These are phyloP conservation scores for Malassezia equina DNA, from an alignment of 1,284 basidiomycete species.

Conservation along the genomic window DNA sequence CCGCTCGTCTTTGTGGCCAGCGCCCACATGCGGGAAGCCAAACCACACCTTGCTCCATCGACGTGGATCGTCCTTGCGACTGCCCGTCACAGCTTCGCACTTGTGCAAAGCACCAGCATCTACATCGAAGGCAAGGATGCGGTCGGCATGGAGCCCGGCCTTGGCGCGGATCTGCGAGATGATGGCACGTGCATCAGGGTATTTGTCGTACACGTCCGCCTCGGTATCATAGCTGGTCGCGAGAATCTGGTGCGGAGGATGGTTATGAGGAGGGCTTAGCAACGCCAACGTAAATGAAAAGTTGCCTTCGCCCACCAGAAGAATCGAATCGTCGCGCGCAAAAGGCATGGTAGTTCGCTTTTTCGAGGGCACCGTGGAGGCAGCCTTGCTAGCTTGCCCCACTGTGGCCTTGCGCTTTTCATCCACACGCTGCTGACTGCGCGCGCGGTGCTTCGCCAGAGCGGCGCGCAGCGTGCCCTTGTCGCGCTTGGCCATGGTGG, in stretches of 20 bases:
- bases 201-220: slow-evolving; percentile 67
- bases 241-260: slow-evolving; percentile 60
- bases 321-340: slow-evolving; percentile 62
- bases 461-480: slow-evolving; percentile 15
- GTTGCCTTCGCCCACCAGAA: slow-evolving; percentile 80
- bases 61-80: slow-evolving; percentile 19
- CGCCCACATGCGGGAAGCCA: slow-evolving; percentile 96
- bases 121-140: slow-evolving; percentile 66
- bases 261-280: slow-evolving; percentile 49
- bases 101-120: slow-evolving; percentile 72
- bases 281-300: slow-evolving; percentile 82
- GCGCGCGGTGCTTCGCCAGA: slow-evolving; percentile 13
- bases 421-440: slow-evolving; percentile 2
- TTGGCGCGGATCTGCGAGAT: slow-evolving; percentile 50
- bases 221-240: slow-evolving; percentile 82
- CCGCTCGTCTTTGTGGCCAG: slow-evolving; percentile 85
- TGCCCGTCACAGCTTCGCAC: slow-evolving; percentile 49
- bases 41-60: slow-evolving; percentile 73
- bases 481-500: slow-evolving; percentile 13
- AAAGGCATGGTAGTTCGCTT: slow-evolving; percentile 57
- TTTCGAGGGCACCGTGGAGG: not conserved
- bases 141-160: slow-evolving; percentile 52
- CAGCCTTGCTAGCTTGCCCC: not conserved
- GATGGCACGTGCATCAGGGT: slow-evolving; percentile 64
- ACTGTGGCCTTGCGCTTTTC: slow-evolving; percentile 31